Evolutionary conservation across 1,284 basidiomycete genomes (phyloP), one percentile per base, ranked within the genome.

Genomic region (Somion occarium): DNA sequence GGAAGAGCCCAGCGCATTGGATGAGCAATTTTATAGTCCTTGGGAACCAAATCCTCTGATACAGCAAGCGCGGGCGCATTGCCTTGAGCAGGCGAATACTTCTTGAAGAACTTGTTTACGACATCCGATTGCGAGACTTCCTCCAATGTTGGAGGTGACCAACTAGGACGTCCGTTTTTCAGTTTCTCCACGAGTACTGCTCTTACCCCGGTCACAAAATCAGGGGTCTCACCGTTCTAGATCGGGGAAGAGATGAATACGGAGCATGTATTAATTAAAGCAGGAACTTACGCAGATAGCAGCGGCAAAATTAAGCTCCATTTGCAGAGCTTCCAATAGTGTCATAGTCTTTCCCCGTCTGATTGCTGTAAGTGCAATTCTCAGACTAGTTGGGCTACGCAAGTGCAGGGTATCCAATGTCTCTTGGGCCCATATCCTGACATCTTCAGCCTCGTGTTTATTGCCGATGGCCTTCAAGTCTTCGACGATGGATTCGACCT

Each of bases 351-450:
- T 80, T 13, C 91, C 93, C 54, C 75, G 73, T 47, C 88, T 82
- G 55, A 94, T 80, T 11, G 90, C 89, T 59, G 79, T 71, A 18
- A 98, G 74, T 18, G 93, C 82, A 24, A 98, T 86, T 64, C 89
- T 91, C 62, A 97, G 76, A 61, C 92, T 94, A 2, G 93, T 96
- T 3, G 94, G 94, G 65, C 91, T 93, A 48, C 92, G 82, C 56
- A 79, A 61, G 44, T 82, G 72, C 56, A 98, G 71, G 23, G 73
- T 71, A 18, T 74, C 71, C 54, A 88, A 68, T 13, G 92, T 93
- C 48, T 76, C 66, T 53, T 71, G 68, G 4, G 94, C 94, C 93
- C 93, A 98, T 48, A 72, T 66, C 51, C 74, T 73, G 50, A 90
- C 76, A 19, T 61, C 64, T 27, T 68, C 70, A 45, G 73, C 69